A percentile compares a stretch with the other conserved stretches of the same genome.
These are phyloP conservation scores for Trichoderma simmonsii DNA, from an alignment of 2,329 filamentous ascomycete species.

Conservation along the genomic window DNA sequence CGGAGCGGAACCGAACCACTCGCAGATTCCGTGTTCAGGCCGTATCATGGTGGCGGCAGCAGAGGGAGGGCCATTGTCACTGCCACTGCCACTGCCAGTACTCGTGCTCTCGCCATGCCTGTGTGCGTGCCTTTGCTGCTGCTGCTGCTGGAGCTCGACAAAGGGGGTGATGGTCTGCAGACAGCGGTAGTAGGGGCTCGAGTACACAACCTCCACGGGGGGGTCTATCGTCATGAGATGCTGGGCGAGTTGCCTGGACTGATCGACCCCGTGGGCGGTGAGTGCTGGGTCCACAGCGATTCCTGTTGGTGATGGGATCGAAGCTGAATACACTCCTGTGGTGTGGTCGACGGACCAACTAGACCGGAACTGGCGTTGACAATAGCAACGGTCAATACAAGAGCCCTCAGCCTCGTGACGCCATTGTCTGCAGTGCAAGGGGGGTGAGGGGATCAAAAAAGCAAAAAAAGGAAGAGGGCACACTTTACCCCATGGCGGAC, in stretches of 20 bases:
- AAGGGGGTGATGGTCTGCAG: constrained; percentile 78
- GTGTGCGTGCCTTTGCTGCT: neutral
- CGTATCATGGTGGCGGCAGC: constrained; percentile 42
- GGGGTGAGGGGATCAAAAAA: constrained; percentile 4
- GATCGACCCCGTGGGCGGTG: constrained; percentile 79
- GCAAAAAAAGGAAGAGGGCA: neutral
- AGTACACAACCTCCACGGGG: constrained; percentile 74
- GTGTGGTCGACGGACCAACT: constrained; percentile 82
- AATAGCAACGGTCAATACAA: constrained; percentile 22
- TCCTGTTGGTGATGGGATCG: constrained; percentile 77
- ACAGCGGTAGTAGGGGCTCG: constrained; percentile 82
- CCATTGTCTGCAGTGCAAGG: constrained; percentile 19
- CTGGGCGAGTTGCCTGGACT: constrained; percentile 72
- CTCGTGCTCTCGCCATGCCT: neutral
- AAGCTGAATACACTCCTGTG: constrained; percentile 73
- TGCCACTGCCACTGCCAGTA: neutral
- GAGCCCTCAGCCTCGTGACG: constrained; percentile 15
- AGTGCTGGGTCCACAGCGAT: constrained; percentile 85
- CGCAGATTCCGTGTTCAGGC: constrained; percentile 61
- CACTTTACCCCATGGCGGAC: constrained; percentile 68
- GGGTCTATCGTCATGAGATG: constrained; percentile 62
- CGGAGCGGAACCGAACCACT: constrained; percentile 87
- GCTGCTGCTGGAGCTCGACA: constrained; percentile 42
- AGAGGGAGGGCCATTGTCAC: neutral
- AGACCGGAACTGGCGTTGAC: constrained; percentile 68